Evolutionary conservation across 129 eudicot species (phyloP).

Genomic region (Escallonia herrerae): DNA sequence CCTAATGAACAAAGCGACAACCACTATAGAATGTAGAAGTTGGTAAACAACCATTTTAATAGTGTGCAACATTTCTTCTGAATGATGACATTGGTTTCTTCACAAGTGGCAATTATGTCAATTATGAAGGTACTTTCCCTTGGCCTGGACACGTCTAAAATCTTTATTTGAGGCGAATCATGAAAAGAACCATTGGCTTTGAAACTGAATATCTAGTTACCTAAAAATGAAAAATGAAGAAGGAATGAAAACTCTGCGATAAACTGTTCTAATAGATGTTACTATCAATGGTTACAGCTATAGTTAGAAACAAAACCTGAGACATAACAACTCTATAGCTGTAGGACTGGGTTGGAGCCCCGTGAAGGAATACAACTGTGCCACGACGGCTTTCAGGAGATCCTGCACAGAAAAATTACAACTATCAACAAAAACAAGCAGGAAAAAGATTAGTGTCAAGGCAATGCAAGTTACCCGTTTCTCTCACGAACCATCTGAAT

Average conservation of each 20-base stretch:
- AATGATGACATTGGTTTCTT: neutral
- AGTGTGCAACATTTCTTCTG: neutral
- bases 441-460: neutral
- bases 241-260: neutral
- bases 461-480: conserved; percentile 61
- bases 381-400: conserved; percentile 77
- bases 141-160: too few relatives aligned
- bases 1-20: neutral
- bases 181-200: too few relatives aligned
- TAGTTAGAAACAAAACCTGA: conserved; percentile 42
- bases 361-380: conserved; percentile 85
- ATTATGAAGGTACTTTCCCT: too few relatives aligned
- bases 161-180: neutral
- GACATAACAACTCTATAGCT: conserved; percentile 98
- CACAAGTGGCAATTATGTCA: neutral
- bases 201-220: neutral
- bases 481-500: conserved; percentile 90
- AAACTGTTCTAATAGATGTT: neutral
- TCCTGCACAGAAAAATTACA: conserved; percentile 37
- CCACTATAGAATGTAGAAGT: neutral
- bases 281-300: neutral
- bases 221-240: neutral
- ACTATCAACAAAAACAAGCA: too few relatives aligned
- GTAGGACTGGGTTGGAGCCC: conserved; percentile 98
- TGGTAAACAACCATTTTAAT: neutral